Evolutionary conservation across 345 rosid species (phyloP).

Genomic region (Brassica incana): DNA sequence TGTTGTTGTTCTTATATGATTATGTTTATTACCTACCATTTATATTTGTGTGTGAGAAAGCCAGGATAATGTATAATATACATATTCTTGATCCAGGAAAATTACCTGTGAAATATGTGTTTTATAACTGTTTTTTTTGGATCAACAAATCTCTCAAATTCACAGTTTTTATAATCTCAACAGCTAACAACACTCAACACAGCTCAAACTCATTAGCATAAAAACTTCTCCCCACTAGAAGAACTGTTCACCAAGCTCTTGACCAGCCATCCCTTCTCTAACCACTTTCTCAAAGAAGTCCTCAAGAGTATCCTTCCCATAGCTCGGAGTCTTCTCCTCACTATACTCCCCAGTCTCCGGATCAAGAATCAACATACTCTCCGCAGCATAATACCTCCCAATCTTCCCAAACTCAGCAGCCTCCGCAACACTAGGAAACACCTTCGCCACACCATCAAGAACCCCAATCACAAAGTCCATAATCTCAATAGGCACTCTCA

Average conservation of each 20-base stretch:
- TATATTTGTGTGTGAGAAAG: conserved; percentile 26
- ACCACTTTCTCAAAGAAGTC: conserved; percentile 75
- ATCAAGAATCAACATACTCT: conserved; percentile 89
- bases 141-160: conserved; percentile 23
- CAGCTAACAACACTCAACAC: background rate
- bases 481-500: conserved; percentile 86
- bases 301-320: conserved; percentile 84
- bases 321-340: conserved; percentile 85
- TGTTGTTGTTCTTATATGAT: conserved; percentile 27
- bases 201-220: background rate
- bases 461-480: conserved; percentile 82
- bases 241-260: conserved; percentile 88
- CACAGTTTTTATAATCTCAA: conserved; percentile 7
- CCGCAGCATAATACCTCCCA: conserved; percentile 92
- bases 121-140: background rate
- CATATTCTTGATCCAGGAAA: conserved; percentile 12
- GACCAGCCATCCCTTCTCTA: conserved; percentile 92
- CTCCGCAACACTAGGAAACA: conserved; percentile 78
- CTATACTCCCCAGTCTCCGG: conserved; percentile 81
- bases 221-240: conserved; percentile 38
- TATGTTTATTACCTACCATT: conserved; percentile 17
- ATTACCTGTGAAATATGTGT: conserved; percentile 23
- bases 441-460: conserved; percentile 67
- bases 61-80: conserved; percentile 23
- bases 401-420: conserved; percentile 97